phyloP scores from a whole-genome alignment of 2,329 filamentous ascomycete genomes.

The Microdochium bolleyi region DNA sequence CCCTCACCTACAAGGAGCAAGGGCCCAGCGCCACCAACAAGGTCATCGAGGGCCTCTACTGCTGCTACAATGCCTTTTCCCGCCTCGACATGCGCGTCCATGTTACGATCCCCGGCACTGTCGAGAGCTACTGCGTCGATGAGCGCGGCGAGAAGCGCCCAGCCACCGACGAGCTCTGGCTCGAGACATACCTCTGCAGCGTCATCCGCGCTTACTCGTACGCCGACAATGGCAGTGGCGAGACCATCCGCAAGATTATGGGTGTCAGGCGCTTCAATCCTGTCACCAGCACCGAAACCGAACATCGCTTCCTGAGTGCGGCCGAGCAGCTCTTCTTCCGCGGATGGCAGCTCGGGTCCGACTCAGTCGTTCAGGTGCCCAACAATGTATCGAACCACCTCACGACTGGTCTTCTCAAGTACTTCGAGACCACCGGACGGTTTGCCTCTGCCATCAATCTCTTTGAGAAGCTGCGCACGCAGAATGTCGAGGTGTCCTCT shows the following conservation, averaged over 20 bases:
- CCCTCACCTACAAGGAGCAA: conserved; percentile 81
- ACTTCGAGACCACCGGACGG: conserved; percentile 90
- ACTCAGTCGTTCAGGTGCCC: conserved; percentile 94
- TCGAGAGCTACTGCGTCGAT: conserved; percentile 96
- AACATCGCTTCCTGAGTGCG: conserved; percentile 90
- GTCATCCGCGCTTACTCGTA: conserved; percentile 93
- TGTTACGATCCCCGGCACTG: conserved; percentile 90
- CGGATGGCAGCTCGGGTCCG: conserved; percentile 91
- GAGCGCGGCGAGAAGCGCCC: conserved; percentile 92
- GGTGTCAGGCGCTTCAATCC: conserved; percentile 97
- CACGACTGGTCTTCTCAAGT: conserved; percentile 85
- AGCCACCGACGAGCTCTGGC: conserved; percentile 88
- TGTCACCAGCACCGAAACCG: conserved; percentile 94
- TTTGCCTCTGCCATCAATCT: conserved; percentile 95
- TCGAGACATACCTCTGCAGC: conserved; percentile 95
- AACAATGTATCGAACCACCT: conserved; percentile 96
- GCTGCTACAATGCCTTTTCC: conserved; percentile 99
- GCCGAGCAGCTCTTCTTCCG: conserved; percentile 93
- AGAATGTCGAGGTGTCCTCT: conserved; percentile 90
- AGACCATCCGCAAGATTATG: conserved; percentile 92
- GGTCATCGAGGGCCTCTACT: conserved; percentile 90
- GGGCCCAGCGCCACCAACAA: conserved; percentile 71
- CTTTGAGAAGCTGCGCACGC: conserved; percentile 87
- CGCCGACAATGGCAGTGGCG: conserved; percentile 88
- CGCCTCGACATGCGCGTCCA: conserved; percentile 97